Conservation (phyloP, 495 filamentous ascomycete genomes). For the Astrothelium subdiscretum region DNA sequence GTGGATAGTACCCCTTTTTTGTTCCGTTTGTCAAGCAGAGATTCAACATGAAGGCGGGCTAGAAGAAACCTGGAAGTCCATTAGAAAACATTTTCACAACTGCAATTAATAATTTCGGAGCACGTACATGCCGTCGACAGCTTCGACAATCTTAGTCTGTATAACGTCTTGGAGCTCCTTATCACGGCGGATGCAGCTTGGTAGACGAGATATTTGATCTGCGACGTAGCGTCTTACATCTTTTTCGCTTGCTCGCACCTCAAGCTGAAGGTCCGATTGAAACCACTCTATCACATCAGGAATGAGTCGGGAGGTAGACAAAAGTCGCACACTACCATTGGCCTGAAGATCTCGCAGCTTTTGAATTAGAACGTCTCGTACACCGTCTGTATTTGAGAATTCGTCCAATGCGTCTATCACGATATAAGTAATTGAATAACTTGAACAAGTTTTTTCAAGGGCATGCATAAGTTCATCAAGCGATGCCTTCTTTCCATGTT, state of each 20-base stretch:
- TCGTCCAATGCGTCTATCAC: conserved; percentile 40
- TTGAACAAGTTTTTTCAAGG: conserved; percentile 19
- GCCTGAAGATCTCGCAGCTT: conserved; percentile 27
- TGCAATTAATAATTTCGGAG: background rate
- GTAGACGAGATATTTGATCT: conserved; percentile 9
- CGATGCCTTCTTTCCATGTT: conserved; percentile 17
- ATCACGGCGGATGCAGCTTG: conserved; percentile 8
- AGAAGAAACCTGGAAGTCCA: conserved; percentile 40
- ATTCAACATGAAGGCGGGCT: conserved; percentile 37
- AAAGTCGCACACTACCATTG: conserved; percentile 15
- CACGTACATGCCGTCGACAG: conserved; percentile 19
- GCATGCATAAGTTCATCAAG: conserved; percentile 25
- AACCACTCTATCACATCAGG: conserved; percentile 13
- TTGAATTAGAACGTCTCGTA: conserved; percentile 21
- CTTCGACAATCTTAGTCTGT: conserved; percentile 8
- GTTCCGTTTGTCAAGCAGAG: conserved; percentile 29
- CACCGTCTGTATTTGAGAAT: conserved; percentile 21
- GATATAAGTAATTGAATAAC: conserved; percentile 27
- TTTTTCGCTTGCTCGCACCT: conserved; percentile 14
- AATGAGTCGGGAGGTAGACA: conserved; percentile 17
- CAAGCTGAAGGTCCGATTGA: conserved; percentile 2
- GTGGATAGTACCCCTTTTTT: conserved; percentile 23
- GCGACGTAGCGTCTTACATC: conserved; percentile 16
- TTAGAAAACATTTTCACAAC: background rate
- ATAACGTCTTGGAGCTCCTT: conserved; percentile 6